These are phyloP conservation scores for Asterochloris sp. DNA, from an alignment of 139 green algal genomes.

Conservation along the genomic window DNA sequence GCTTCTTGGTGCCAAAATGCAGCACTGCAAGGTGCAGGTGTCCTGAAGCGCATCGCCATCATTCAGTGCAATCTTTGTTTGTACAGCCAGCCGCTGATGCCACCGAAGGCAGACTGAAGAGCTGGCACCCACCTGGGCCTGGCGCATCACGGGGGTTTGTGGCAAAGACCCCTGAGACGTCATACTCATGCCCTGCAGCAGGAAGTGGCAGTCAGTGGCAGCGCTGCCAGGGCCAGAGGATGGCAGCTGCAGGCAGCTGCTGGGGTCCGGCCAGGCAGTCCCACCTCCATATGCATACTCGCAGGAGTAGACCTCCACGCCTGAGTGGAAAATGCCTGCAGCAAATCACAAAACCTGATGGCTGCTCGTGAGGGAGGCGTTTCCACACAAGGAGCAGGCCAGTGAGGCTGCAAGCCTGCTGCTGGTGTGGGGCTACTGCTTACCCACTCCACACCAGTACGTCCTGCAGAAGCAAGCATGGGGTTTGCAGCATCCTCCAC, in stretches of 20 bases:
- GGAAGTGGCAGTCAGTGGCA: not conserved
- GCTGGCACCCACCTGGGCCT: constrained; percentile 49
- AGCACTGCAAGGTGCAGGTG: too few species aligned
- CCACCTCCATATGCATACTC: constrained; percentile 88
- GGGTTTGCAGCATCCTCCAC: not conserved
- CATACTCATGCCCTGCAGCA: constrained; percentile 61
- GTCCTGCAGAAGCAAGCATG: not conserved
- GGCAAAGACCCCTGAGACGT: constrained; percentile 85
- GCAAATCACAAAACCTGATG: too few species aligned
- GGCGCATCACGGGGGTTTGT: constrained; percentile 76
- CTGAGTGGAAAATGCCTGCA: constrained; percentile 78
- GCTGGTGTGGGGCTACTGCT: not conserved
- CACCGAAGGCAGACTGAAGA: not conserved
- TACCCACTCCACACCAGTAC: constrained; percentile 14
- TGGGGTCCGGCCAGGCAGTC: not conserved
- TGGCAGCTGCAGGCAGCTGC: not conserved
- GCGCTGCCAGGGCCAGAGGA: not conserved
- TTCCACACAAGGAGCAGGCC: not conserved
- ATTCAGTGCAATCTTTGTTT: too few species aligned
- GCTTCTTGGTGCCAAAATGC: too few species aligned
- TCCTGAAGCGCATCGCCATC: too few species aligned
- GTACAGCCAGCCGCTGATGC: not conserved
- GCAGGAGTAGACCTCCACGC: constrained; percentile 80
- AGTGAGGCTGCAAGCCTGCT: not conserved
- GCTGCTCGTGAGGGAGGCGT: too few species aligned